Percentiles rank a stretch among this genome's conserved stretches.
Conservation (phyloP, 495 filamentous ascomycete genomes). For the Hyphodiscus hymeniophilus region DNA sequence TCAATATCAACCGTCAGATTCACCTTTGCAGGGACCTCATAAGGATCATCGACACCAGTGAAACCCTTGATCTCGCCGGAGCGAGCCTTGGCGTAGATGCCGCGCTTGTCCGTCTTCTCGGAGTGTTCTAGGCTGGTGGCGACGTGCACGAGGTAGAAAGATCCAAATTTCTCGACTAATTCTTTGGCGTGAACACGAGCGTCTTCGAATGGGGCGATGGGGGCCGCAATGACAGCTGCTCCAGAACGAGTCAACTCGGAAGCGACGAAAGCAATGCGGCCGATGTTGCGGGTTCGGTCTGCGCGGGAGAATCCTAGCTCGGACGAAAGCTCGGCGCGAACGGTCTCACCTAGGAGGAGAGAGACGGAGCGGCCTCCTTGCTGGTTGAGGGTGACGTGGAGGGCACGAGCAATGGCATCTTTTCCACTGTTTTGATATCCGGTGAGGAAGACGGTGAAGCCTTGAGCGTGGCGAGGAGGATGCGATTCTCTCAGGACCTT, state of each 20-base stretch:
- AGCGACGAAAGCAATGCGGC: slow-evolving; percentile 92
- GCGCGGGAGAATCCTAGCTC: slow-evolving; percentile 92
- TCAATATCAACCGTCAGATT: slow-evolving; percentile 78
- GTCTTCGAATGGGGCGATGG: slow-evolving; percentile 89
- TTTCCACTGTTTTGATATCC: slow-evolving; percentile 96
- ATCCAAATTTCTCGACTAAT: slow-evolving; percentile 76
- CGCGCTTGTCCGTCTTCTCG: slow-evolving; percentile 91
- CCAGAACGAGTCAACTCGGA: slow-evolving; percentile 88
- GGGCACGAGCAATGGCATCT: slow-evolving; percentile 87
- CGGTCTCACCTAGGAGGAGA: slow-evolving; percentile 88
- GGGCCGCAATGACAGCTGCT: slow-evolving; percentile 91
- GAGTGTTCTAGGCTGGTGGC: slow-evolving; percentile 84
- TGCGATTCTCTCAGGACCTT: slow-evolving; percentile 91
- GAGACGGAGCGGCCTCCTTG: slow-evolving; percentile 93
- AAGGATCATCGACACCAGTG: slow-evolving; percentile 97
- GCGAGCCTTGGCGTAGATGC: slow-evolving; percentile 79
- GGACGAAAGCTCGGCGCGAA: slow-evolving; percentile 84
- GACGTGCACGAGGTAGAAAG: slow-evolving; percentile 92
- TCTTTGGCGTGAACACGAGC: slow-evolving; percentile 70
- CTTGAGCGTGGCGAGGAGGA: slow-evolving; percentile 79
- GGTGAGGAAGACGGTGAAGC: slow-evolving; percentile 97
- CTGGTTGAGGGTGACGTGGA: slow-evolving; percentile 97
- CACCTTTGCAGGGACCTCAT: slow-evolving; percentile 76
- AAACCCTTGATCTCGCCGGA: slow-evolving; percentile 94
- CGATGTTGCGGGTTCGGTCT: slow-evolving; percentile 93